Conservation (phyloP, 768 basidiomycete species). For the Agrocybe pediades region DNA sequence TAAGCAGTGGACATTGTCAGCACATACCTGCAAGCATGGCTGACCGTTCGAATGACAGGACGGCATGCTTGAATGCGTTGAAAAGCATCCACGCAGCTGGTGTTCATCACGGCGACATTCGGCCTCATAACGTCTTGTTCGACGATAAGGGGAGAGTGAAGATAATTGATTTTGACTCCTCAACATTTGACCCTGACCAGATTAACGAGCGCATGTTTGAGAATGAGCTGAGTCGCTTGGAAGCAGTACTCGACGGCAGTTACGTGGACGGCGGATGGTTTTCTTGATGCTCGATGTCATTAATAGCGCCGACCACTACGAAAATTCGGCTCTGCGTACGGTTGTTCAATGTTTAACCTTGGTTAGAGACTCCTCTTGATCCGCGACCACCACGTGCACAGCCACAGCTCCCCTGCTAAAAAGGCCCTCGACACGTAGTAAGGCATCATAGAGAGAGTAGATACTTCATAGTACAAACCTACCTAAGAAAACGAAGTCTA, state of each 20-base stretch:
- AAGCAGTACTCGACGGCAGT: background rate
- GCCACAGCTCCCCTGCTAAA: background rate
- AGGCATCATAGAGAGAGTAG: background rate
- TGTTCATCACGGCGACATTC: constrained; percentile 26
- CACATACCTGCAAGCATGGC: no score
- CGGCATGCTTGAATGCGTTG: constrained; percentile 13
- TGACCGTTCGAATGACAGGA: constrained; percentile 8
- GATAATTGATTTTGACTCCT: constrained; percentile 29
- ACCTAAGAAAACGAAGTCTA: no score
- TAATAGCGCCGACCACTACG: no score
- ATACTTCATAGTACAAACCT: background rate
- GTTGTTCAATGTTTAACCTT: no score
- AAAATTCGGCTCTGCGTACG: no score
- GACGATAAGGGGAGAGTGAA: constrained; percentile 15
- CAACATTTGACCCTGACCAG: constrained; percentile 1
- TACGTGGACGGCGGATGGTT: background rate
- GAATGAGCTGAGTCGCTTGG: background rate
- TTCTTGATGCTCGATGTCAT: no score
- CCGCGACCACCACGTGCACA: background rate
- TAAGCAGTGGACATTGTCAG: no score
- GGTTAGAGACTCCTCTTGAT: background rate
- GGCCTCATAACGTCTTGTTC: constrained; percentile 23
- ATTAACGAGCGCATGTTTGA: background rate
- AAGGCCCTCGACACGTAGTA: background rate
- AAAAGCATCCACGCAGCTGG: constrained; percentile 23